Percentiles rank a stretch among this genome's conserved stretches.
These are phyloP conservation scores for Dendrobium chrysotoxum DNA, from an alignment of 106 monocot genomes.

Conservation along the genomic window DNA sequence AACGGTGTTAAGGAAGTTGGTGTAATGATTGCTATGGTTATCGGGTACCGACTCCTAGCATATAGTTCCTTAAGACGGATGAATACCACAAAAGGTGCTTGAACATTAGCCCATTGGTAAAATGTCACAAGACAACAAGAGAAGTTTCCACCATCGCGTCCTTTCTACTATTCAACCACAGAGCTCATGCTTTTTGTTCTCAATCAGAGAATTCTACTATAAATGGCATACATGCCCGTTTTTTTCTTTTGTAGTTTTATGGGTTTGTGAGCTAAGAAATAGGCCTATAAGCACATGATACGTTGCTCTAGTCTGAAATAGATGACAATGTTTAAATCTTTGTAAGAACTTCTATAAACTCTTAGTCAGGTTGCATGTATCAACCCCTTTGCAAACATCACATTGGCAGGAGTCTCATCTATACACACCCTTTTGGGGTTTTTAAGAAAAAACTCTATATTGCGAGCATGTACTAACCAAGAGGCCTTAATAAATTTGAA, in stretches of 20 bases:
- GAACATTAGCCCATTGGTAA: not conserved
- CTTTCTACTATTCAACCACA: not conserved
- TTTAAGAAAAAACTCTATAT: too few relatives aligned
- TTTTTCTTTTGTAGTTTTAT: not conserved
- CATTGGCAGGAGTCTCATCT: too few relatives aligned
- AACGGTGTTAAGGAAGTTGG: slow-evolving; percentile 46
- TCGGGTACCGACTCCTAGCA: slow-evolving; percentile 64
- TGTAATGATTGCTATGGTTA: slow-evolving; percentile 62
- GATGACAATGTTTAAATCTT: too few relatives aligned
- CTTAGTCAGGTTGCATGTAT: too few relatives aligned
- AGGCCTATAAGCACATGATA: not conserved
- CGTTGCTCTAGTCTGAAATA: too few relatives aligned
- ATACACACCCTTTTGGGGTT: too few relatives aligned
- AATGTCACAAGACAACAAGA: not conserved
- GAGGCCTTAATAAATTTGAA: too few relatives aligned
- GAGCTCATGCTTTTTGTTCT: slow-evolving; percentile 3
- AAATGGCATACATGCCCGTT: not conserved
- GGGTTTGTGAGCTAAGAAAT: not conserved
- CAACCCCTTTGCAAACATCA: too few relatives aligned
- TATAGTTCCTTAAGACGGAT: slow-evolving; percentile 58
- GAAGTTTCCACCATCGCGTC: slow-evolving; percentile 19
- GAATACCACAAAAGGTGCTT: slow-evolving; percentile 19
- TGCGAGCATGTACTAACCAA: too few relatives aligned
- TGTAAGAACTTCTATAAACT: too few relatives aligned
- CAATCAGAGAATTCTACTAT: not conserved